Conservation (phyloP, 345 rosid species). For the Moringa oleifera region DNA sequence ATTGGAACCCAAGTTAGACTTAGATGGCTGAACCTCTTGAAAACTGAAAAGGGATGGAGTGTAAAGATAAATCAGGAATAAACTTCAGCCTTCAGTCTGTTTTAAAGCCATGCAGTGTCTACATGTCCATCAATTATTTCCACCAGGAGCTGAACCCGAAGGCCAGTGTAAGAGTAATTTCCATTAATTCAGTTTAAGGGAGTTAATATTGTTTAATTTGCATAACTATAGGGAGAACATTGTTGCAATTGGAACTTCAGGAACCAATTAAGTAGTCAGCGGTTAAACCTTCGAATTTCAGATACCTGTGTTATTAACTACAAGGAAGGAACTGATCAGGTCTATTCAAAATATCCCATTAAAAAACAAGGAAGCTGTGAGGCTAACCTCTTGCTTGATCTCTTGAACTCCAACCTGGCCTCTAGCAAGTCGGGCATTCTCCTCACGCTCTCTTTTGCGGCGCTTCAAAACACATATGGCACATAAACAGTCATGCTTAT, state of each 20-base stretch:
- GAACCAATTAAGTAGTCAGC: background rate
- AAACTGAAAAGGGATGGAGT: no score
- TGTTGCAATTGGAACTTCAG: background rate
- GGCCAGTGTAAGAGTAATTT: no score
- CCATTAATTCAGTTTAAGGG: no score
- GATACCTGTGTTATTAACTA: background rate
- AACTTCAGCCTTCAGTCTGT: no score
- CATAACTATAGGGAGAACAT: background rate
- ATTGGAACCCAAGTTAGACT: no score
- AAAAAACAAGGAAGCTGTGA: background rate
- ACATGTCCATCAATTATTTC: no score
- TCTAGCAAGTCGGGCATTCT: conserved; percentile 46
- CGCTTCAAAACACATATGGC: conserved; percentile 87
- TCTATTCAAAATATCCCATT: background rate
- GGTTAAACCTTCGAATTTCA: background rate
- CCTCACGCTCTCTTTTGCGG: conserved; percentile 89
- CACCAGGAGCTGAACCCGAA: no score
- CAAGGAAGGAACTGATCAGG: background rate
- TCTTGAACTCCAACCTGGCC: conserved; percentile 53
- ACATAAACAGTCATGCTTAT: conserved; percentile 91
- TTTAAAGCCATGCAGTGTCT: no score
- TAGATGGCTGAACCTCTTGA: no score
- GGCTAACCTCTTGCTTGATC: conserved; percentile 52
- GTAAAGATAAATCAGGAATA: no score
- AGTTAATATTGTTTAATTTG: no score